Evolutionary conservation across 371 early-diverging fungal genomes (phyloP).

Genomic region (Lichtheimia corymbifera): DNA sequence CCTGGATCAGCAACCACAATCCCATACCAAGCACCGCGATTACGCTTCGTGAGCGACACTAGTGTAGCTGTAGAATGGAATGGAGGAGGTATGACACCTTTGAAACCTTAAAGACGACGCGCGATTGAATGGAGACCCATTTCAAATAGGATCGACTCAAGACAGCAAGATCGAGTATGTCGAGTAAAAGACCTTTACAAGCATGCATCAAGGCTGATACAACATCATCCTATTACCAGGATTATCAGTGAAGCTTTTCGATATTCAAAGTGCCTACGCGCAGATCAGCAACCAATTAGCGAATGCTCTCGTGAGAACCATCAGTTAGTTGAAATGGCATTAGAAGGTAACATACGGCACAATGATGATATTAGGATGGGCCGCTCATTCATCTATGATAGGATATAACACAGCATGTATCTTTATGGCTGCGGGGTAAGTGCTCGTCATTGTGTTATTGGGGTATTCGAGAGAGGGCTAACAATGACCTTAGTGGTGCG

Average conservation of each 20-base stretch:
- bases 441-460: background rate
- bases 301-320: constrained; percentile 7
- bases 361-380: background rate
- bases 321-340: constrained; percentile 6
- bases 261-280: background rate
- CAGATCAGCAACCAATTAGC: background rate
- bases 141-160: too few species aligned
- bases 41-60: background rate
- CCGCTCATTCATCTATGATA: background rate
- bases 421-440: constrained; percentile 6
- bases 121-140: too few species aligned
- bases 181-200: too few species aligned
- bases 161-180: too few species aligned
- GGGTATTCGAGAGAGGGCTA: background rate
- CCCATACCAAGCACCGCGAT: background rate
- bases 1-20: background rate
- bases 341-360: background rate
- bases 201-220: too few species aligned
- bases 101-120: too few species aligned
- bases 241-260: background rate
- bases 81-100: too few species aligned
- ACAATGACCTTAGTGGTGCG: background rate
- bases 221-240: background rate
- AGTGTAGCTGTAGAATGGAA: too few species aligned
- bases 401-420: constrained; percentile 11